Conservation (phyloP, 345 rosid species). For the Eucalyptus viminalis region DNA sequence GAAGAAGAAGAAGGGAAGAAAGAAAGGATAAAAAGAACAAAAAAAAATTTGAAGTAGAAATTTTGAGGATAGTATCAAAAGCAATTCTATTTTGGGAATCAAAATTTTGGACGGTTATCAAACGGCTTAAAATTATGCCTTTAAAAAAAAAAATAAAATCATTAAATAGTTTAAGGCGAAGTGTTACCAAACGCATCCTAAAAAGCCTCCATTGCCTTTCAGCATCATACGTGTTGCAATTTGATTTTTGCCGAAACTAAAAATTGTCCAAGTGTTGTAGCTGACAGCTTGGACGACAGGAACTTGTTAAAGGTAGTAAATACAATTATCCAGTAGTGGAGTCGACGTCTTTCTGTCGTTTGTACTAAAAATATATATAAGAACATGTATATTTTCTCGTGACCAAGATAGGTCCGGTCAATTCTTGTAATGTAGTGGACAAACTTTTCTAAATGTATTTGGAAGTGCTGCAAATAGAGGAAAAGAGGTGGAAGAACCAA, state of each 20-base stretch:
- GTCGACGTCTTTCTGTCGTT: neutral
- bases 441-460: no score
- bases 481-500: no score
- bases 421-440: no score
- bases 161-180: no score
- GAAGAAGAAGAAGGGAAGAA: no score
- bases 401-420: no score
- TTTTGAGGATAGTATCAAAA: no score
- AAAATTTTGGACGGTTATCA: fast-evolving
- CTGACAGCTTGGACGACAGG: neutral
- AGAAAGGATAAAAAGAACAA: no score
- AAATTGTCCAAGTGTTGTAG: neutral
- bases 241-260: neutral
- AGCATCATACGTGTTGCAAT: neutral
- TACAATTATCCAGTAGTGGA: neutral
- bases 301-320: neutral
- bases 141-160: no score
- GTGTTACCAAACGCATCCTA: fast-evolving
- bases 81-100: fast-evolving
- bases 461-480: no score
- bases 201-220: neutral
- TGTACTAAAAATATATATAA: neutral
- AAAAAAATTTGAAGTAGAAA: no score
- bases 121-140: fast-evolving
- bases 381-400: no score